phyloP scores from a whole-genome alignment of 441 rosid species.

The Croton laevigatus region DNA sequence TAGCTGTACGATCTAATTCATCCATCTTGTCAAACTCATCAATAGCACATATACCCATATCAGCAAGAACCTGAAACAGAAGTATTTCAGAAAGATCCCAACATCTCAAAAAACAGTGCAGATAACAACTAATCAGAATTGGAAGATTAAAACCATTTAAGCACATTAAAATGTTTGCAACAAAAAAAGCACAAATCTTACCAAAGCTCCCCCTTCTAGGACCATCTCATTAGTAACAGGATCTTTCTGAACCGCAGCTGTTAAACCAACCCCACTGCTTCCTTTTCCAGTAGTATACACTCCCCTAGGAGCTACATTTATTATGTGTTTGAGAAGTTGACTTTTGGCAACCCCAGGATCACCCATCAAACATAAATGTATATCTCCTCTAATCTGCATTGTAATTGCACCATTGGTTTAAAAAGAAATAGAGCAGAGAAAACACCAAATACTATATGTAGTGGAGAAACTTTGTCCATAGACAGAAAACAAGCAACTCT shows the following conservation, averaged over 20 bases:
- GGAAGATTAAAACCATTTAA: background rate
- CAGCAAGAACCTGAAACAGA: constrained; percentile 87
- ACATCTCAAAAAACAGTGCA: background rate
- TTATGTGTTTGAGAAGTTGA: constrained; percentile 99
- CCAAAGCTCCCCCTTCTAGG: constrained; percentile 99
- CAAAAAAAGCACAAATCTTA: constrained; percentile 35
- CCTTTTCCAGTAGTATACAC: constrained; percentile 98
- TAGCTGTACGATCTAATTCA: constrained; percentile 98
- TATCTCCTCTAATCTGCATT: constrained; percentile 94
- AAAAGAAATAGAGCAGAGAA: background rate
- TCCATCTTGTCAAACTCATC: constrained; percentile 99
- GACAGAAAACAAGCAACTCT: background rate
- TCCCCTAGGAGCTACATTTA: constrained; percentile 97
- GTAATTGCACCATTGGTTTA: constrained; percentile 9
- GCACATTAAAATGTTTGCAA: constrained; percentile 10
- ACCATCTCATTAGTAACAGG: constrained; percentile 99
- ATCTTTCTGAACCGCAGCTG: constrained; percentile 99
- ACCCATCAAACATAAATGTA: constrained; percentile 99
- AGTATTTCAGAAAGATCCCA: background rate
- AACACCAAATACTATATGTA: background rate
- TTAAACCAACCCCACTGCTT: constrained; percentile 99
- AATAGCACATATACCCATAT: constrained; percentile 99
- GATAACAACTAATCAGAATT: background rate
- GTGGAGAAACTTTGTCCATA: background rate
- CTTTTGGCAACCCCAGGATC: constrained; percentile 99